Evolutionary conservation across 1,284 basidiomycete genomes (phyloP).

Genomic region (Moesziomyces antarcticus): DNA sequence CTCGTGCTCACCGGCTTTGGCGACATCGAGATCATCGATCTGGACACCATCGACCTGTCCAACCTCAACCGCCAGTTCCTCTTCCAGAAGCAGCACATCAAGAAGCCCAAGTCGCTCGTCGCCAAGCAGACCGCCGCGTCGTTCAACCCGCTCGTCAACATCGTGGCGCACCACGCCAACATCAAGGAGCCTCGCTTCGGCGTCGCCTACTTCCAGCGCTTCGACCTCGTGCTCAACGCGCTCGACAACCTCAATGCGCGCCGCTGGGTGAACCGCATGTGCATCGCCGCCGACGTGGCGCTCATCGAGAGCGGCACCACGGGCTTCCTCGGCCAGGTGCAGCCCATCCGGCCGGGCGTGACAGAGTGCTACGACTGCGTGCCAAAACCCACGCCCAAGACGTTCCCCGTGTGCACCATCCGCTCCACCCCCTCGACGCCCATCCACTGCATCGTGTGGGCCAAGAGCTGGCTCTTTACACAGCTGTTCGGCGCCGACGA

Average conservation of each 20-base stretch:
- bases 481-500: conserved; percentile 49
- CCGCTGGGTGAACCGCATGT: conserved; percentile 85
- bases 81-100: conserved; percentile 96
- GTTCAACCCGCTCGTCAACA: conserved; percentile 91
- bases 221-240: conserved; percentile 94
- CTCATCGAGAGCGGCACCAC: conserved; percentile 96
- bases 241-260: conserved; percentile 79
- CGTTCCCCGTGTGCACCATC: conserved; percentile 98
- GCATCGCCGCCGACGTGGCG: conserved; percentile 88
- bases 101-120: conserved; percentile 93
- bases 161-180: conserved; percentile 90
- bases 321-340: conserved; percentile 82
- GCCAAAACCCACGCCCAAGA: conserved; percentile 85
- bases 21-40: conserved; percentile 87
- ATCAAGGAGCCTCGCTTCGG: conserved; percentile 95
- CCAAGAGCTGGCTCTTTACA: conserved; percentile 92
- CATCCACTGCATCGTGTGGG: conserved; percentile 99
- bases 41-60: conserved; percentile 98
- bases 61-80: conserved; percentile 98
- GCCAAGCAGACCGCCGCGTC: conserved; percentile 87
- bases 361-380: conserved; percentile 66
- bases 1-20: conserved; percentile 91
- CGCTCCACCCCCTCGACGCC: conserved; percentile 96
- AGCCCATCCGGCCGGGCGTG: conserved; percentile 35
- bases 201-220: conserved; percentile 85